Base-by-base conservation (phyloP, 306 rosid species). In the Canavalia ensiformis region DNA sequence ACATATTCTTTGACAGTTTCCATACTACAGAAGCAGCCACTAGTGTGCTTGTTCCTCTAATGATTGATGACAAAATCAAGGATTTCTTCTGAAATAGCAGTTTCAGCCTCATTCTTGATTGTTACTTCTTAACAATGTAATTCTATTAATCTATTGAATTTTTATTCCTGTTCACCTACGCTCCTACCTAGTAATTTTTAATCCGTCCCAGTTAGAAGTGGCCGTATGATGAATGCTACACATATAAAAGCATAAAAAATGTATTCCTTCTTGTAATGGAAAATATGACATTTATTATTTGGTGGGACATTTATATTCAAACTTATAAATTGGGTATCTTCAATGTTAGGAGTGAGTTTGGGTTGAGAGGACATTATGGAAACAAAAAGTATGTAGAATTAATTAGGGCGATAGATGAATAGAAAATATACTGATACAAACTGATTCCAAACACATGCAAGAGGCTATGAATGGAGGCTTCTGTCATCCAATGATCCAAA, bases 1-100 rank as follows among this genome's bases (percentile, higher is more conserved):
- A 90, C 68, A 13, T 94, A 66, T 94, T 91, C 37, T 91, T 93
- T 93, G 98, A 93, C 77, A 85, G 92, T 64, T 88, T 82, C 71
- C 94, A 90, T 75, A 97, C 94, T 13, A 75, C 97, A 0, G 85
- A 88, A 66, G 72, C 77, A n/a, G 86, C 87, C 7, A 90, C 89
- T 54, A 28, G 47, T 44, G 37, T 72, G 13, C 73, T 90, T 66
- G 34, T 57, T 67, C 51, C 83, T 49, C 35, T 75, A 50, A 87
- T 71, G 34, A 4, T 87, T 13, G 82, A 82, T n/a, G 2, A 75
- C 41, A 82, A 79, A 76, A 69, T 89, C 8, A 57, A 84, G 2
- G 74, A 85, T 11, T 89, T 91, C 76, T 89, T 89, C 82, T 91
- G 75, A 83, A 1, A 18, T n/a, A 34, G 2, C 3, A 31, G 0